phyloP scores from a whole-genome alignment of 2,329 filamentous ascomycete genomes.

The Colletotrichum orchidophilum region DNA sequence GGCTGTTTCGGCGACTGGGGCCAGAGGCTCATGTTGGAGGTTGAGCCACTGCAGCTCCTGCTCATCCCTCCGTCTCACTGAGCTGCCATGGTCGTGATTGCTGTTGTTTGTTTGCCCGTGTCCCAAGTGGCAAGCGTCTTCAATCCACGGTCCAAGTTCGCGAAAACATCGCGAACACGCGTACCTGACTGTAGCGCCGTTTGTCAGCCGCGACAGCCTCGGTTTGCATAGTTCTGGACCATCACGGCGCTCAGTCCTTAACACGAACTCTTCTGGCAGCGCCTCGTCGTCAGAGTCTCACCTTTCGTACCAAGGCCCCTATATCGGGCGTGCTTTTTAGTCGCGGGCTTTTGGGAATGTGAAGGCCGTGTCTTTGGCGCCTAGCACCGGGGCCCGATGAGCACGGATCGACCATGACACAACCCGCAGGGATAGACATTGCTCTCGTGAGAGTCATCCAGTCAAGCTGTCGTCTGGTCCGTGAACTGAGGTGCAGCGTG shows the following conservation, averaged over 20 bases:
- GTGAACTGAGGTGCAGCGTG: constrained; percentile 17
- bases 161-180: neutral
- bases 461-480: neutral
- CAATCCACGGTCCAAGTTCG: neutral
- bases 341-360: constrained; percentile 3
- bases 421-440: constrained; percentile 10
- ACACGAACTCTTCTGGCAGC: constrained; percentile 5
- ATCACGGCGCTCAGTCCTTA: constrained; percentile 9
- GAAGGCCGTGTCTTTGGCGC: constrained; percentile 9
- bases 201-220: constrained; percentile 8
- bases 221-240: constrained; percentile 15
- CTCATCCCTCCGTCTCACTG: neutral
- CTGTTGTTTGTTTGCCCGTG: constrained; percentile 13
- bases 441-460: neutral
- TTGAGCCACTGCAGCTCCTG: constrained; percentile 10
- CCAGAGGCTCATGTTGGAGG: constrained; percentile 2
- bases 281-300: constrained; percentile 29
- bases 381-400: neutral
- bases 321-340: neutral
- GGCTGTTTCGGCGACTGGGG: constrained; percentile 22
- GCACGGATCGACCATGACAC: constrained; percentile 26
- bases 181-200: constrained; percentile 1
- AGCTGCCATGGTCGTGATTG: too few species aligned
- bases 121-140: constrained; percentile 1
- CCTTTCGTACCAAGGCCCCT: constrained; percentile 16